Evolutionary conservation across 257 asterid genomes (phyloP).

Genomic region (Solanum microdontum): DNA sequence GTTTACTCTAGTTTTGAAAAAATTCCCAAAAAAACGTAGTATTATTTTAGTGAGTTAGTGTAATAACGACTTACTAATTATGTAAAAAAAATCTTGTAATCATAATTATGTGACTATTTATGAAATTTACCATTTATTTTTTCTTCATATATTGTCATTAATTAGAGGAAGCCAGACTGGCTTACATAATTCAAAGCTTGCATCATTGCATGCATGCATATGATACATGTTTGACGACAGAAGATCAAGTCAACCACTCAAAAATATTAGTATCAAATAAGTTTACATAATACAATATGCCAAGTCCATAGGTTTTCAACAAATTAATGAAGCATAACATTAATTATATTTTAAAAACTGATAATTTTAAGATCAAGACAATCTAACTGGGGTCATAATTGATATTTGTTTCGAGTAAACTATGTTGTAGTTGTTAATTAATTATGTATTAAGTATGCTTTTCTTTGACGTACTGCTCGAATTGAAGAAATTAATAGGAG

Average conservation of each 20-base stretch:
- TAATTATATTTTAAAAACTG: not conserved
- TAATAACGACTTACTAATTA: not conserved
- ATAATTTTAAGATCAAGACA: not conserved
- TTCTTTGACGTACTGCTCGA: not conserved
- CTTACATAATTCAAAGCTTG: not conserved
- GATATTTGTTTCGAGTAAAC: not conserved
- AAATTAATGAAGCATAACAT: not conserved
- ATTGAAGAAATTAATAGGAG: not conserved
- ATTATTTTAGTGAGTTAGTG: too few relatives aligned
- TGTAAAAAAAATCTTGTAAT: too few relatives aligned
- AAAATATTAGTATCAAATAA: not conserved
- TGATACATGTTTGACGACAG: not conserved
- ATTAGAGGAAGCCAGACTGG: not conserved
- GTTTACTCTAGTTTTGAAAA: not conserved
- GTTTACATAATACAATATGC: not conserved
- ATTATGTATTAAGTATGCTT: not conserved
- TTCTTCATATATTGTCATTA: not conserved
- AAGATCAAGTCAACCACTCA: not conserved
- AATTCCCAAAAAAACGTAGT: too few relatives aligned
- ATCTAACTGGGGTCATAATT: not conserved
- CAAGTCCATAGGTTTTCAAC: not conserved
- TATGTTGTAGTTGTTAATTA: not conserved
- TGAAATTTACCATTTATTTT: not conserved
- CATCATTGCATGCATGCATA: not conserved
- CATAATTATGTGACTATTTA: not conserved